Percentiles rank a stretch among this genome's conserved stretches.
phyloP scores from a whole-genome alignment of 495 filamentous ascomycete genomes.

The Delitschia confertaspora region DNA sequence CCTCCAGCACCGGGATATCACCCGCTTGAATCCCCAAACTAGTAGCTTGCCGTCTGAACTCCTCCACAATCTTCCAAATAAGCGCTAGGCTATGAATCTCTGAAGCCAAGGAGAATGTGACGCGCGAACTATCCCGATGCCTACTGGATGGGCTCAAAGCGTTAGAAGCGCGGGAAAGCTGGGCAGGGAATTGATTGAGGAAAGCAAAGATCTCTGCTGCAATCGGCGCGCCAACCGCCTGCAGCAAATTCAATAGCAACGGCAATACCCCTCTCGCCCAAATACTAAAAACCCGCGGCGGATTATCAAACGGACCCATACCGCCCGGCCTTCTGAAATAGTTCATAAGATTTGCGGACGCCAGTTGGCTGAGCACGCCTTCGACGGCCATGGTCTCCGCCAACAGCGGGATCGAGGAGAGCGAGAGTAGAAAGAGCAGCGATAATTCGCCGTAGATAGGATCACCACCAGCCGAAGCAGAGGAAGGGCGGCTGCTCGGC shows the following conservation, averaged over 20 bases:
- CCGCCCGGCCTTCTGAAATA: slow-evolving; percentile 58
- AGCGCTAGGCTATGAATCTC: slow-evolving; percentile 72
- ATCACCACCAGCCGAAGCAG: slow-evolving; percentile 60
- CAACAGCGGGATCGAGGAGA: slow-evolving; percentile 70
- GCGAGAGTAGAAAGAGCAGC: slow-evolving; percentile 75
- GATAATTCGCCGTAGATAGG: slow-evolving; percentile 91
- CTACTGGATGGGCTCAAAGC: slow-evolving; percentile 37
- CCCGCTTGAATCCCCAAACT: slow-evolving; percentile 48
- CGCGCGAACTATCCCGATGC: slow-evolving; percentile 51
- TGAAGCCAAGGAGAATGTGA: slow-evolving; percentile 60
- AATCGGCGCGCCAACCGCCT: slow-evolving; percentile 62
- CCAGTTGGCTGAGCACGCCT: slow-evolving; percentile 65
- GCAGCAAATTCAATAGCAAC: slow-evolving; percentile 80
- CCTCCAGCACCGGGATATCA: slow-evolving; percentile 56
- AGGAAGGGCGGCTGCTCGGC: no score
- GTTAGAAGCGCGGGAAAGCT: slow-evolving; percentile 42
- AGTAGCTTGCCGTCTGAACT: slow-evolving; percentile 50
- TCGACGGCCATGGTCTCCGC: slow-evolving; percentile 86
- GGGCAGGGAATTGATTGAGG: slow-evolving; percentile 71
- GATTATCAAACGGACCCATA: slow-evolving; percentile 61
- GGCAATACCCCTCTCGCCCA: slow-evolving; percentile 86
- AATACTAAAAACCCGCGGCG: slow-evolving; percentile 61
- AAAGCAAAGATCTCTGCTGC: slow-evolving; percentile 78
- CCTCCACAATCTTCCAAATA: slow-evolving; percentile 55
- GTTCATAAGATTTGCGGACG: slow-evolving; percentile 63